Percentiles rank a stretch among this genome's conserved stretches.
These are phyloP conservation scores for Metschnikowia continentalis DNA, from an alignment of 805 yeast genomes.

Conservation along the genomic window DNA sequence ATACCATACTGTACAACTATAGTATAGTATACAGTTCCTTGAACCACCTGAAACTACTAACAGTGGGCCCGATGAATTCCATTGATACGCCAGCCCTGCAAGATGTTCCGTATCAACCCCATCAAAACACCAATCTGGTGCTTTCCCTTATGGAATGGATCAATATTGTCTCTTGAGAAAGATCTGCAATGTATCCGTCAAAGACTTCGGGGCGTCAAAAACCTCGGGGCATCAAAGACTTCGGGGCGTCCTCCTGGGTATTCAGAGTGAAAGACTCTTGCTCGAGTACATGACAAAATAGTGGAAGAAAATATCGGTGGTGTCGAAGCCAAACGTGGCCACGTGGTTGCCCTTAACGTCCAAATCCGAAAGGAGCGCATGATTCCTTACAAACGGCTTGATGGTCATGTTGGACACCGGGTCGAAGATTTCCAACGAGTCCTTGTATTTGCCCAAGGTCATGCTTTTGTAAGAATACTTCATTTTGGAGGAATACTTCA, in stretches of 20 bases:
- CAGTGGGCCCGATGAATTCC: conserved; percentile 70
- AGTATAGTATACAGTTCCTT: no score
- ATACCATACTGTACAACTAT: no score
- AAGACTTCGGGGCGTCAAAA: conserved; percentile 47
- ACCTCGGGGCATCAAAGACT: conserved; percentile 45
- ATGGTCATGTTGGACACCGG: conserved; percentile 45
- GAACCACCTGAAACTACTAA: no score
- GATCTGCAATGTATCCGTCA: conserved; percentile 53
- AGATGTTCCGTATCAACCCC: conserved; percentile 79
- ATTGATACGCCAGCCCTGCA: conserved; percentile 91
- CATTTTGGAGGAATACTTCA: conserved; percentile 46
- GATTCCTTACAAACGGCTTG: conserved; percentile 55
- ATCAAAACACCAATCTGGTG: conserved; percentile 91
- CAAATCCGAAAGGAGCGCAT: conserved; percentile 58
- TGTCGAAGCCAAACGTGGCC: conserved; percentile 67
- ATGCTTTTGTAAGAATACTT: no score
- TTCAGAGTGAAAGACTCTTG: conserved; percentile 69
- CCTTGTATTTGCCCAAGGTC: conserved; percentile 56
- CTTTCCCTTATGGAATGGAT: conserved; percentile 93
- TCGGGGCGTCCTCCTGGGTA: conserved; percentile 31
- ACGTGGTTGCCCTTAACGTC: conserved; percentile 62
- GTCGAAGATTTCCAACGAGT: conserved; percentile 62
- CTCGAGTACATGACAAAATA: conserved; percentile 61
- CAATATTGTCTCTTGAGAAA: conserved; percentile 61
- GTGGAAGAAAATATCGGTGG: conserved; percentile 50